Base-by-base conservation (phyloP, 345 rosid species). In the Citrus reticulata region DNA sequence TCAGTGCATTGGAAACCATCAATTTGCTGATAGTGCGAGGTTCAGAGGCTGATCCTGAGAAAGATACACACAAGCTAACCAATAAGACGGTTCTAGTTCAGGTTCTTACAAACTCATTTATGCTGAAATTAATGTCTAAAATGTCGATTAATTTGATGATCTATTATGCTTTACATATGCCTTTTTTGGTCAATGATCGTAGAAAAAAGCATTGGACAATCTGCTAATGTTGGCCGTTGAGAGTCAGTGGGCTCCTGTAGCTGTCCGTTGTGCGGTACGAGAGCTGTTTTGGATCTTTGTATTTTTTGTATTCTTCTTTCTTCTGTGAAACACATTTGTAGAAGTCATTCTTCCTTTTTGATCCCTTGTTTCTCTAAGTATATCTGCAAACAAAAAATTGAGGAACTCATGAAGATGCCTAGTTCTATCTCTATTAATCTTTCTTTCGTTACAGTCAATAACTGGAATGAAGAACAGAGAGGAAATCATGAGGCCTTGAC, bases 181-280 rank as follows among this genome's bases (percentile, higher is more conserved):
- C 22, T 54, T 66, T 40, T 6, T 69, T 86, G 80, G 73, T 27
- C 20, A 29, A 82, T 77, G 49, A 68, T 58, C 79, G 87, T 80
- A 97, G 98, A 97, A 88, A 72, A 93, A 92, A 69, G 81, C 93
- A 71, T 83, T 97, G 81, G 99, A 94, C 77, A 81, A 87, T 85
- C 93, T 97, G 57, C 91, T 97, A 29, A 84, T 93, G 89, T 83
- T 97, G 89, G 97, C 98, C 74, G 89, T 94, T 68, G 99, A 94
- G 86, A 94, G 94, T 88, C 95, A 92, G 79, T 97, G 98, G 99
- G 93, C 98, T 57, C 97, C 98, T 75, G 83, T 94, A 82, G 83
- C 95, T 81, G 86, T 93, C 61, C 99, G 98, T 46, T 93, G 97
- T 83, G 87, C 82, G 77, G 99, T 97, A 89, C 84, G 92, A 59